Evolutionary conservation across 495 filamentous ascomycete genomes (phyloP), one percentile per base, ranked within the genome.

Genomic region (Halenospora varia): DNA sequence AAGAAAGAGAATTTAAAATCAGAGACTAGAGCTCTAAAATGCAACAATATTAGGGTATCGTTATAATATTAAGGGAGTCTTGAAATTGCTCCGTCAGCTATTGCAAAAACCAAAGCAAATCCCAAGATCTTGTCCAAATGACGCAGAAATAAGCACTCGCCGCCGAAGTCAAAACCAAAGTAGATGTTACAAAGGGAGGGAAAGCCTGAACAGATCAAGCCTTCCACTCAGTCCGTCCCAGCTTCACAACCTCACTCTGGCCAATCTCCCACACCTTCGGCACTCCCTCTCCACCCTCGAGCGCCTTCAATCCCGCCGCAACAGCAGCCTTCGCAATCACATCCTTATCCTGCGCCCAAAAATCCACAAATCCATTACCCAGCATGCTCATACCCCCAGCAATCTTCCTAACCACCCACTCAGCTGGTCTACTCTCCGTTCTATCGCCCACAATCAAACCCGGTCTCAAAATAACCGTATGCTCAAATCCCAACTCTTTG

Each of bases 301-400:
- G 25, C 2, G 53, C 65, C 54, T 74, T 17, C 48, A 67, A 25
- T 2, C 62, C 81, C 18, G 75, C 81, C 20, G 55, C 67, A 13
- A 90, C 81, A 20, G 85, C 84, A 44, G 88, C 87, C 61, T 74
- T 80, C 0, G 71, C 88, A 66, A 92, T 83, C 23, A 82, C 78
- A 60, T 82, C 79, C 11, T 77, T 78, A 67, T 90, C 86, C 71
- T 89, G 85, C 9, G 85, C 85, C 85, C 84, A 89, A 4, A 66
- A 65, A 68, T 90, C 76, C 69, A 81, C 86, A 65, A 88, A 60
- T 10, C 70, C 59, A 8, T 59, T 59, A 60, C 82, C 77, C 11
- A 89, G n/a, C 59, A 71, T 73, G 3, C 82, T 80, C 57, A 75
- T 53, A 35, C 72, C 66, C 1, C 68, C 72, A 47, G 76, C 61